Evolutionary conservation across 2,329 filamentous ascomycete genomes (phyloP).

Genomic region (Cladosporium phlei): DNA sequence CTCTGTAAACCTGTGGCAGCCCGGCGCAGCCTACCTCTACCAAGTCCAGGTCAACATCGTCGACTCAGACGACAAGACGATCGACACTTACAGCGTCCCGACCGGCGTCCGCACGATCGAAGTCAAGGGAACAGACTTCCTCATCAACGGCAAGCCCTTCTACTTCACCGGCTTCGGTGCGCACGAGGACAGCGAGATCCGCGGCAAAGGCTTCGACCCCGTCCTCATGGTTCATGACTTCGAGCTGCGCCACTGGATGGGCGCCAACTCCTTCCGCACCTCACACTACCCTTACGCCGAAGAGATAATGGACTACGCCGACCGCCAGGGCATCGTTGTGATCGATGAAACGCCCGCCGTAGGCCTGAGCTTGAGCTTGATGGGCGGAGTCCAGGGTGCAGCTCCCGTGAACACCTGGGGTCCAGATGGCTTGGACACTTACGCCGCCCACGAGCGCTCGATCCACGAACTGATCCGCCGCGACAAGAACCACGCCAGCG

Average conservation of each 20-base stretch:
- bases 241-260: slow-evolving; percentile 9
- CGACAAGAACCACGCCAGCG: slow-evolving; percentile 10
- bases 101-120: slow-evolving; percentile 10
- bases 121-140: slow-evolving; percentile 3
- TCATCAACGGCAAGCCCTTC: slow-evolving; percentile 12
- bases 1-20: slow-evolving; percentile 6
- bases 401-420: not conserved
- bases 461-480: slow-evolving; percentile 9
- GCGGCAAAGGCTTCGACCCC: slow-evolving; percentile 10
- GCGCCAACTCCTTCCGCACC: slow-evolving; percentile 12
- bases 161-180: slow-evolving; percentile 12
- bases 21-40: slow-evolving; percentile 7
- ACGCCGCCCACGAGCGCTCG: not conserved
- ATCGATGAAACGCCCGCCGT: slow-evolving; percentile 10
- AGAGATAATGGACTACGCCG: slow-evolving; percentile 13
- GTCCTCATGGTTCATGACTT: slow-evolving; percentile 13
- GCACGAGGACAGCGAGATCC: slow-evolving; percentile 7
- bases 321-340: slow-evolving; percentile 7
- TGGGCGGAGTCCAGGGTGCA: not conserved
- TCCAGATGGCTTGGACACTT: not conserved
- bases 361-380: not conserved
- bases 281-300: slow-evolving; percentile 13
- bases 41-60: slow-evolving; percentile 4
- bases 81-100: slow-evolving; percentile 8
- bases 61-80: not conserved